Evolutionary conservation across 352 stramenopile species (phyloP), one percentile per base, ranked within the genome.

Genomic region (Phytophthora pseudosyringae): DNA sequence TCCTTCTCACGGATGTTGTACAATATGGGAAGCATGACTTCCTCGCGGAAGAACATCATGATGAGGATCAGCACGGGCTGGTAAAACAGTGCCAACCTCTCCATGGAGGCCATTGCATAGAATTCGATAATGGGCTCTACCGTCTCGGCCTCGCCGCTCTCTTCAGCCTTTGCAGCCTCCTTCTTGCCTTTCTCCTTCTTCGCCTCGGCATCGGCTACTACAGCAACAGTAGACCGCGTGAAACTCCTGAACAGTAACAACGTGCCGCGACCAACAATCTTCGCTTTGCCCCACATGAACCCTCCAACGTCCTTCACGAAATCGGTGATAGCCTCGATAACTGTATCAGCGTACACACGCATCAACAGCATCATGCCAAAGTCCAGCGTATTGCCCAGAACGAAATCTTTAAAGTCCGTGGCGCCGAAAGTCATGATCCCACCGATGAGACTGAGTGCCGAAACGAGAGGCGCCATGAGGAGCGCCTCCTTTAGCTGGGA

Each of bases 1-100:
- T 99, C 97, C 58, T 98, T 97, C 57, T 98, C 91, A 54, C 97
- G 94, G 70, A 99, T 99, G 53, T 91, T 93, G 74, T 99, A 99
- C 25, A 98, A 54, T 40, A 96, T 95, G 5, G 95, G 94, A 28
- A 99, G 90, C 65, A 90, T 83, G 3, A 97, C 78, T 77, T 99
- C 95, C 2, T 98, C 79, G 35, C 96, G 89, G 64, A 98, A 99
- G 32, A 90, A 77, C 82, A 98, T 98, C 67, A 99, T 94, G 47
- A 99, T 75, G 3, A 97, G 46, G 63, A 99, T 98, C 40, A 98
- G 69, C 41, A 98, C 93, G 5, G 95, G 94, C 46, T 96, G 88
- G 73, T 98, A 99, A 54, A 98, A 95, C 16, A 98, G 65, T 9
- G 86, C 86, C 16, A 99, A 66, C 9, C 92, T 83, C 18, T 98